phyloP scores from a whole-genome alignment of 768 basidiomycete genomes.

The Mycena galericulata region DNA sequence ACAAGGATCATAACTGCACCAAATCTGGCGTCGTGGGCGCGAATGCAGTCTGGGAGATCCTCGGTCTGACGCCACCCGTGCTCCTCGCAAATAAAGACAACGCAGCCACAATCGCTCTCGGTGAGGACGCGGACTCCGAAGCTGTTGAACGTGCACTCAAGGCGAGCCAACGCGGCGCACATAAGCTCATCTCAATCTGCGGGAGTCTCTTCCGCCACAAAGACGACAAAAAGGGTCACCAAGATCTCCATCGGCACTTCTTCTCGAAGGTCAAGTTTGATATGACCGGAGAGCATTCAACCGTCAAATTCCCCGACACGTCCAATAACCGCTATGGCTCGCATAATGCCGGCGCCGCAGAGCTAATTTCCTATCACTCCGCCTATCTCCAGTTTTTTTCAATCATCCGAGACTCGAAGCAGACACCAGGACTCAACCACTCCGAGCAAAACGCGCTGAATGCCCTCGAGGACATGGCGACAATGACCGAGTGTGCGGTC shows the following conservation, averaged over 20 bases:
- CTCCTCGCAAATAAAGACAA: slow-evolving; percentile 38
- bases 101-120: no score
- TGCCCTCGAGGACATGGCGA: no score
- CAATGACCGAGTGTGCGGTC: neutral
- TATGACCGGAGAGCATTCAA: no score
- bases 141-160: slow-evolving; percentile 24
- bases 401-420: neutral
- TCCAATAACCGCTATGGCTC: slow-evolving; percentile 36
- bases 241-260: no score
- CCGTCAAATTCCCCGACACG: slow-evolving; percentile 31
- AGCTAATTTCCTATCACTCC: neutral
- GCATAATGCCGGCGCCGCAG: neutral
- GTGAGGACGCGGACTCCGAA: neutral
- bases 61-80: slow-evolving; percentile 21
- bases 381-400: neutral
- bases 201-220: no score
- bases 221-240: slow-evolving; percentile 37
- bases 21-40: neutral
- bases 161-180: slow-evolving; percentile 28
- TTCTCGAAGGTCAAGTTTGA: no score
- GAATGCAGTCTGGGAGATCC: slow-evolving; percentile 12
- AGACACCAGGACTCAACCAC: neutral
- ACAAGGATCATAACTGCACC: slow-evolving; percentile 3
- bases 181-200: slow-evolving; percentile 35
- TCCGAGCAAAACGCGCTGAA: no score